Conservation (phyloP, 192 early-diverging fungal species). For the Anaeromyces robustus region DNA sequence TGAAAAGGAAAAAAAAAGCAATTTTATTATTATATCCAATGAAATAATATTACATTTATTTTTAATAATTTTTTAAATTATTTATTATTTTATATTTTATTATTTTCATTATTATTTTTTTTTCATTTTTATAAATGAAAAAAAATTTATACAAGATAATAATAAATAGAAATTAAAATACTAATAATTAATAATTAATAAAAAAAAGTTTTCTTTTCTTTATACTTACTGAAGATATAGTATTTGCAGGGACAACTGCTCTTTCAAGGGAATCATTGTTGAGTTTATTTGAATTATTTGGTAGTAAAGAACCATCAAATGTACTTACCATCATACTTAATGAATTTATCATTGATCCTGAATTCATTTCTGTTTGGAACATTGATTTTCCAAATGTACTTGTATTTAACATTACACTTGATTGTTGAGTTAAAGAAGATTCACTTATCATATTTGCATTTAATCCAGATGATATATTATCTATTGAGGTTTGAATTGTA, state of each 20-base stretch:
- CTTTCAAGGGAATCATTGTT: conserved; percentile 1
- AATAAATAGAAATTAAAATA: no score
- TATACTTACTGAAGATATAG: conserved; percentile 4
- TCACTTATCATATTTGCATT: background rate
- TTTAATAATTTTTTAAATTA: no score
- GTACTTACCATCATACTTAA: background rate
- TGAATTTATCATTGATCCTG: background rate
- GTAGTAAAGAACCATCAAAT: background rate
- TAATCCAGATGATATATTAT: background rate
- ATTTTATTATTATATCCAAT: no score
- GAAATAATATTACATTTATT: no score
- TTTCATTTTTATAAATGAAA: no score
- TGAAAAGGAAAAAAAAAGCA: background rate
- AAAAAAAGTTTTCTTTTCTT: no score
- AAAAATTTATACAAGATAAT: no score
- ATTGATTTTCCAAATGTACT: background rate
- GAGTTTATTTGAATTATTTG: background rate
- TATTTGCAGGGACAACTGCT: background rate
- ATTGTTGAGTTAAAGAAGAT: background rate
- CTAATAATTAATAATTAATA: no score
- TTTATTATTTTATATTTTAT: no score
- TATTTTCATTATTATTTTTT: no score
- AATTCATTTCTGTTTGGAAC: background rate
- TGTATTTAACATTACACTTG: background rate
- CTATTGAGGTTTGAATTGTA: background rate